A percentile compares a stretch with the other conserved stretches of the same genome.
Evolutionary conservation across 176 grass and related monocot genomes (phyloP).

Genomic region (Microstegium vimineum): DNA sequence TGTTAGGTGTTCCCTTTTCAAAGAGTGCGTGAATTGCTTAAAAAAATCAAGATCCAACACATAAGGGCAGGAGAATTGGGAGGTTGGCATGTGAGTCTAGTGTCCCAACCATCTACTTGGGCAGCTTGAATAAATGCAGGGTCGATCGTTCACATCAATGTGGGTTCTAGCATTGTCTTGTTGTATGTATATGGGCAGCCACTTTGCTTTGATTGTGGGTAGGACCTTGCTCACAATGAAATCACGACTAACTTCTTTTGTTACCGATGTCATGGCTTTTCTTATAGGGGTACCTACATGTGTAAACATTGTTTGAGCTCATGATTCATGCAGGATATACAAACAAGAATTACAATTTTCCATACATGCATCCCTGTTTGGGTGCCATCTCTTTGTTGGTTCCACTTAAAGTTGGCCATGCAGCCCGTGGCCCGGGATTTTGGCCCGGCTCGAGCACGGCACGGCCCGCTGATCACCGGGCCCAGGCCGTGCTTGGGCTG

Average conservation of each 20-base stretch:
- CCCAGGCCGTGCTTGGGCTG: too few species aligned
- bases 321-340: not conserved
- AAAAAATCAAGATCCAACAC: not conserved
- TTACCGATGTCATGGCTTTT: not conserved
- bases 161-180: not conserved
- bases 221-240: not conserved
- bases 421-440: too few species aligned
- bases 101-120: not conserved
- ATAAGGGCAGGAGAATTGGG: not conserved
- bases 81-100: not conserved
- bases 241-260: not conserved
- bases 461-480: too few species aligned
- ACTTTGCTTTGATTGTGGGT: not conserved
- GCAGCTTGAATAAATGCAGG: not conserved
- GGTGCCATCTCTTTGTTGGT: too few species aligned
- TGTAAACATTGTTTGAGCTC: not conserved
- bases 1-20: not conserved
- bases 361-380: too few species aligned
- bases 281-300: not conserved
- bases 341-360: not conserved
- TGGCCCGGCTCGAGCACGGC: too few species aligned
- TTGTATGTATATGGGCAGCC: conserved; percentile 10
- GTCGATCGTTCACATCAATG: not conserved
- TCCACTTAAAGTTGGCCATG: too few species aligned
- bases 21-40: not conserved